Evolutionary conservation across 164 flowering plant genomes (phyloP).

Genomic region (Magnolia sinica): DNA sequence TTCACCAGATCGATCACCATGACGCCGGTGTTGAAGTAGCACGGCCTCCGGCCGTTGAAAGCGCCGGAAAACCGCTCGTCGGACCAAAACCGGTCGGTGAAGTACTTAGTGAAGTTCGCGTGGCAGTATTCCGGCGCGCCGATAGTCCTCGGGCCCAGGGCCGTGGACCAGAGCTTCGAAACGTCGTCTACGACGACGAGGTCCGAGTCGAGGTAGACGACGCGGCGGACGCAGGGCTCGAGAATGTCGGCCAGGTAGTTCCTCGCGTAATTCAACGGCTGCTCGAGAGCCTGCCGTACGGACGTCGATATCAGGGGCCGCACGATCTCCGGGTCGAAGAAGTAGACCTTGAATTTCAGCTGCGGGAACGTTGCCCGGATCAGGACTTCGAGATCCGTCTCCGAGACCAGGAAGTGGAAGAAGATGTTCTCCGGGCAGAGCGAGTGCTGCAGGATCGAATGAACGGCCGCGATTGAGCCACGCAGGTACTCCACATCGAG

Average conservation of each 20-base stretch:
- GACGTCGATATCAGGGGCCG: slow-evolving; percentile 29
- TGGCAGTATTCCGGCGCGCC: slow-evolving; percentile 43
- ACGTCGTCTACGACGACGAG: slow-evolving; percentile 37
- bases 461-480: slow-evolving; percentile 30
- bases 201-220: slow-evolving; percentile 40
- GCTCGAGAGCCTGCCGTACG: slow-evolving; percentile 34
- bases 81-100: slow-evolving; percentile 31
- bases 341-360: slow-evolving; percentile 30
- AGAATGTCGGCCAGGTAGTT: slow-evolving; percentile 31
- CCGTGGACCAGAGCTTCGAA: slow-evolving; percentile 30
- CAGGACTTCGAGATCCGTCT: slow-evolving; percentile 18
- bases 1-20: slow-evolving; percentile 86
- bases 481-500: slow-evolving; percentile 32
- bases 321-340: slow-evolving; percentile 28
- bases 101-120: slow-evolving; percentile 39
- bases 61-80: slow-evolving; percentile 17
- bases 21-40: slow-evolving; percentile 97
- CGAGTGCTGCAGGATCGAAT: slow-evolving; percentile 28
- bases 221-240: slow-evolving; percentile 35
- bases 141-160: slow-evolving; percentile 18
- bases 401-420: slow-evolving; percentile 29
- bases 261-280: slow-evolving; percentile 37
- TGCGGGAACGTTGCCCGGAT: slow-evolving; percentile 27
- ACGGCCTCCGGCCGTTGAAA: slow-evolving; percentile 43
- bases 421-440: slow-evolving; percentile 27